phyloP scores from a whole-genome alignment of 169 alveolate species.

The Theileria annulata region DNA sequence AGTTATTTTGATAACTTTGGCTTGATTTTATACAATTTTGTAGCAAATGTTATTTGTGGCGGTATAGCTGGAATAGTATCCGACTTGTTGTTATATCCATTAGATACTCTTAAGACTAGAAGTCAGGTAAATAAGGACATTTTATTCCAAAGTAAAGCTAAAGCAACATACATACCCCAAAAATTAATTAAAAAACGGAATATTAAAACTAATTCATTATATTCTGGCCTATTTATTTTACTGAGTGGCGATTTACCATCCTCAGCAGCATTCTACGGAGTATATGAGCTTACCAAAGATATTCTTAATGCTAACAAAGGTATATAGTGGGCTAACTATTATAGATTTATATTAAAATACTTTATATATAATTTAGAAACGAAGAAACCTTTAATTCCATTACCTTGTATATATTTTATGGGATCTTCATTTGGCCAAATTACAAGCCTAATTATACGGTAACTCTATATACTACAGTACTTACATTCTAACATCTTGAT shows the following conservation, averaged over 20 bases:
- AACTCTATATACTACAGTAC: background rate
- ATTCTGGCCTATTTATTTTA: constrained; percentile 69
- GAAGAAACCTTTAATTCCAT: constrained; percentile 30
- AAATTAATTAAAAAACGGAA: constrained; percentile 10
- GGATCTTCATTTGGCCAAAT: constrained; percentile 63
- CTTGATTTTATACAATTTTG: background rate
- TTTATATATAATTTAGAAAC: background rate
- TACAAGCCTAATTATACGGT: constrained; percentile 52
- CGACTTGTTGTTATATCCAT: constrained; percentile 75
- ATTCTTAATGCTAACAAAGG: constrained; percentile 25
- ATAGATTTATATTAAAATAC: background rate
- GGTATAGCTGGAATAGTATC: constrained; percentile 79
- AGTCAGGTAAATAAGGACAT: constrained; percentile 62
- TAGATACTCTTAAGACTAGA: constrained; percentile 77
- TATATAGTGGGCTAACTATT: background rate
- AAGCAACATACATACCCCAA: background rate
- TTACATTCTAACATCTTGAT: background rate
- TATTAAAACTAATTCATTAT: constrained; percentile 40
- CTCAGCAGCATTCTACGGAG: constrained; percentile 75
- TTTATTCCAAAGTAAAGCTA: constrained; percentile 11
- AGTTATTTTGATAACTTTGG: background rate
- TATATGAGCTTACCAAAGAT: constrained; percentile 77
- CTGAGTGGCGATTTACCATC: constrained; percentile 77
- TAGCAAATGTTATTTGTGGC: constrained; percentile 77
- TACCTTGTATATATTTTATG: constrained; percentile 43